These are phyloP conservation scores for Cryptomeria japonica DNA, from an alignment of 75 land plant species.

Conservation along the genomic window DNA sequence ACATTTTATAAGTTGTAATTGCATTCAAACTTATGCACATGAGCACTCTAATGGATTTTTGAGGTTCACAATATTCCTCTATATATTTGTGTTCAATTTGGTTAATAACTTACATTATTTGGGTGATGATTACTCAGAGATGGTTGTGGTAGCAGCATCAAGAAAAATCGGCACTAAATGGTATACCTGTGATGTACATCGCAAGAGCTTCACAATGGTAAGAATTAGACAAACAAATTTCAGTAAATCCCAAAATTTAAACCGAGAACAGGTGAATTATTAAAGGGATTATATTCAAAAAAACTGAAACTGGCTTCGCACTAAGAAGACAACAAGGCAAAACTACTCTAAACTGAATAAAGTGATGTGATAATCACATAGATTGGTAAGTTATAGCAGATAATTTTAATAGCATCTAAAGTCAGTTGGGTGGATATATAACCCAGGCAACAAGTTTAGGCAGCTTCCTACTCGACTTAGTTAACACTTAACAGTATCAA, in stretches of 20 bases:
- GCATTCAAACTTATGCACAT: background rate
- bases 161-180: background rate
- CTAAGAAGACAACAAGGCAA: background rate
- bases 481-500: background rate
- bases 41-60: background rate
- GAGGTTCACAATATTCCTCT: background rate
- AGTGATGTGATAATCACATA: background rate
- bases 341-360: background rate
- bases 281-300: background rate
- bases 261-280: background rate
- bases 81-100: background rate
- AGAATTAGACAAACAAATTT: background rate
- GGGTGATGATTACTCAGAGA: background rate
- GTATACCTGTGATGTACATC: background rate
- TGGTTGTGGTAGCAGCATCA: background rate
- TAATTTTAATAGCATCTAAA: background rate
- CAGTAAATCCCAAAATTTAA: background rate
- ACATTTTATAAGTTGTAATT: background rate
- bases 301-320: background rate
- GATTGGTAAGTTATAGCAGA: background rate
- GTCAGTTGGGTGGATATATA: background rate
- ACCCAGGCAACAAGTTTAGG: background rate
- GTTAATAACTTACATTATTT: background rate
- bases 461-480: background rate
- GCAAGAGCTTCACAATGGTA: background rate